Conservation (phyloP, 306 rosid species). For the Prosopis cineraria region DNA sequence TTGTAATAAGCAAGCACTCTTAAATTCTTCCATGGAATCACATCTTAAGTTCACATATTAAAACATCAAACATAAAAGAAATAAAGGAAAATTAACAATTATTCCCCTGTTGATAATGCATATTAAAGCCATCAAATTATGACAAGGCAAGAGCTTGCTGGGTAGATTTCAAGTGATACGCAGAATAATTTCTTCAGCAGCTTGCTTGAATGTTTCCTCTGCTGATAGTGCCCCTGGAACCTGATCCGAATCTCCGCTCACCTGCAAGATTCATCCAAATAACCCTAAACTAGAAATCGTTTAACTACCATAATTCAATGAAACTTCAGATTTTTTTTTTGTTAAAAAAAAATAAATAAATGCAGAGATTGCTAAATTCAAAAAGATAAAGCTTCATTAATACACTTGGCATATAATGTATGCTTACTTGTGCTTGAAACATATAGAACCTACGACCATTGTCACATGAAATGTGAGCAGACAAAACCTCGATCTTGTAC, state of each 20-base stretch:
- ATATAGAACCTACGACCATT: conserved; percentile 33
- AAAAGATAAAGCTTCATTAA: too few relatives aligned
- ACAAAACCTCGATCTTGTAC: conserved; percentile 41
- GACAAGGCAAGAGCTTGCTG: neutral
- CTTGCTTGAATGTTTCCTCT: conserved; percentile 43
- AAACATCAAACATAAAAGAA: neutral
- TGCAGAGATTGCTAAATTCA: neutral
- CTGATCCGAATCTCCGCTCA: neutral
- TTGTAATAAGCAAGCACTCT: neutral
- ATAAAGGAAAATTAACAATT: neutral
- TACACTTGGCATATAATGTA: neutral
- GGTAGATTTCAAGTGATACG: conserved; percentile 1
- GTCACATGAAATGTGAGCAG: conserved; percentile 48
- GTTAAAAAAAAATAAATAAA: neutral
- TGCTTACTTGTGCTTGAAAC: conserved; percentile 52
- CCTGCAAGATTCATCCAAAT: conserved; percentile 19
- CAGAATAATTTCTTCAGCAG: conserved; percentile 44
- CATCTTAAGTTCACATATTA: neutral
- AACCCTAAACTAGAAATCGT: neutral
- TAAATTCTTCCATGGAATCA: neutral
- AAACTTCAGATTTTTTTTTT: neutral
- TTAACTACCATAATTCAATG: neutral
- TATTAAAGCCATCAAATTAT: neutral
- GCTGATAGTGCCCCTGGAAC: neutral
- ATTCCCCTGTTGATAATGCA: too few relatives aligned